A percentile compares a stretch with the other conserved stretches of the same genome.
Evolutionary conservation across 345 rosid species (phyloP).

Genomic region (Triadica sebifera): DNA sequence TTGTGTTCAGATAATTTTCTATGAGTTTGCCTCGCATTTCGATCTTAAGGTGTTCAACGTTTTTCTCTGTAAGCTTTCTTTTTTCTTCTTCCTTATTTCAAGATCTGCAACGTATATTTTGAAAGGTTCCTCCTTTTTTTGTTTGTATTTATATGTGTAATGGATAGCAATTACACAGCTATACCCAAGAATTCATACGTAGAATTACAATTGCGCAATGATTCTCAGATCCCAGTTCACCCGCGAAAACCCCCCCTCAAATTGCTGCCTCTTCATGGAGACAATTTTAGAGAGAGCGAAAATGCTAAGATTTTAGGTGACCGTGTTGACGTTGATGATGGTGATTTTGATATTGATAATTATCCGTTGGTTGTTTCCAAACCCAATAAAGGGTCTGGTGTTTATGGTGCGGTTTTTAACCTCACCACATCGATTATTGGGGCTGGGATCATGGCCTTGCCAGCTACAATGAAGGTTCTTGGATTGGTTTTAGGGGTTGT

Average conservation of each 20-base stretch:
- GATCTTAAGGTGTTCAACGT: neutral
- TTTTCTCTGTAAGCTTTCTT: constrained; percentile 7
- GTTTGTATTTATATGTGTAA: constrained; percentile 5
- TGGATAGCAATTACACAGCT: constrained; percentile 70
- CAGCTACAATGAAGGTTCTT: constrained; percentile 93
- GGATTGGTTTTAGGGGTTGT: constrained; percentile 66
- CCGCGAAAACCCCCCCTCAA: constrained; percentile 33
- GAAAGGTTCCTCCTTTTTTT: neutral
- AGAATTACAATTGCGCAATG: constrained; percentile 54
- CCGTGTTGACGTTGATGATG: constrained; percentile 22
- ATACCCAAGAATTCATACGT: constrained; percentile 54
- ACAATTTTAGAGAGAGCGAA: constrained; percentile 28
- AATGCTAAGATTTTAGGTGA: constrained; percentile 29
- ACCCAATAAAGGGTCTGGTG: constrained; percentile 48
- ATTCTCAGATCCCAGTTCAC: constrained; percentile 17
- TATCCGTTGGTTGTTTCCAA: constrained; percentile 33
- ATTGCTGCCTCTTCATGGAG: constrained; percentile 40
- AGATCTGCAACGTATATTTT: neutral
- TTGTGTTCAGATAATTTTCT: neutral
- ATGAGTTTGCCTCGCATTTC: neutral
- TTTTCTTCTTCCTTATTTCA: neutral
- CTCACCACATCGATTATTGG: constrained; percentile 88
- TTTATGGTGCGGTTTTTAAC: constrained; percentile 85
- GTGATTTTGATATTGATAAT: constrained; percentile 40
- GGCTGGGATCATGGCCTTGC: constrained; percentile 99